A percentile compares a stretch with the other conserved stretches of the same genome.
These are phyloP conservation scores for Astrocystis sublimbata DNA, from an alignment of 495 filamentous ascomycete species.

Conservation along the genomic window DNA sequence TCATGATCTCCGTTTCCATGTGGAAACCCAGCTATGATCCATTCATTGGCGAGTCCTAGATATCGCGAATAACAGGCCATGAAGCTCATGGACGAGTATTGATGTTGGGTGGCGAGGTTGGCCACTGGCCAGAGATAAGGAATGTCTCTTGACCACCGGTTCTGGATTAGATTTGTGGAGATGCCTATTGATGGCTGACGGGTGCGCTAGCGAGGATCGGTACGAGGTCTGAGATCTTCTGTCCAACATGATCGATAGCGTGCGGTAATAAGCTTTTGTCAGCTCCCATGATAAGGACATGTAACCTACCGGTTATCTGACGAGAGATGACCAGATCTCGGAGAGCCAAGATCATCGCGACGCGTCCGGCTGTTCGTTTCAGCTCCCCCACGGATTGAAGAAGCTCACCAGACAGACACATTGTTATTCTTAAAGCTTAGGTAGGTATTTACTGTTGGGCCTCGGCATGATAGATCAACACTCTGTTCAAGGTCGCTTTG, in stretches of 20 bases:
- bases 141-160: neutral
- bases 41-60: neutral
- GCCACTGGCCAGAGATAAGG: conserved; percentile 12
- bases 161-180: neutral
- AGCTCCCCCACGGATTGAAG: neutral
- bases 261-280: conserved; percentile 14
- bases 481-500: neutral
- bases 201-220: neutral
- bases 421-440: neutral
- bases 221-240: neutral
- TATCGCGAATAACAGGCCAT: neutral
- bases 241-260: neutral
- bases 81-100: neutral
- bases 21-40: neutral
- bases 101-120: neutral
- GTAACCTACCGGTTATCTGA: no score
- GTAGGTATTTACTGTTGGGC: no score
- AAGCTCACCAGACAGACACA: neutral
- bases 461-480: no score
- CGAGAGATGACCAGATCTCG: no score
- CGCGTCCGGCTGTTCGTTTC: neutral
- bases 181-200: neutral
- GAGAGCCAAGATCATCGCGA: neutral
- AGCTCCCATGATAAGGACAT: conserved; percentile 13
- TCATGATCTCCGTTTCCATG: neutral